A percentile compares a stretch with the other conserved stretches of the same genome.
These are phyloP conservation scores for Zymoseptoria ardabiliae DNA, from an alignment of 2,329 filamentous ascomycete genomes.

Conservation along the genomic window DNA sequence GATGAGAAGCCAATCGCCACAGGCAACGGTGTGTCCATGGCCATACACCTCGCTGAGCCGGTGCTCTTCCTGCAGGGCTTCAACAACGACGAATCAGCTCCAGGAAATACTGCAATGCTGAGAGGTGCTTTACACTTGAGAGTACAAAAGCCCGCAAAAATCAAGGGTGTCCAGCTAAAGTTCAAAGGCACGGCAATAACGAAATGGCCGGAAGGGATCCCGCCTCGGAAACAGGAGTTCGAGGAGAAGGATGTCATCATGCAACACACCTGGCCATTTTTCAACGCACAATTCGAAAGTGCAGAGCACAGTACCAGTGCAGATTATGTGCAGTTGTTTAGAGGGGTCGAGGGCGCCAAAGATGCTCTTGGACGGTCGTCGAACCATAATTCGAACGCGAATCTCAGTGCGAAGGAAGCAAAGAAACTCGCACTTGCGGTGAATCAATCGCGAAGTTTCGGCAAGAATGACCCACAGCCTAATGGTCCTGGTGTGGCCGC, in stretches of 20 bases:
- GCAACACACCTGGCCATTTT: conserved; percentile 85
- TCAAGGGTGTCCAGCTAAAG: conserved; percentile 83
- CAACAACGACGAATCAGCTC: conserved; percentile 58
- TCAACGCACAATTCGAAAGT: conserved; percentile 64
- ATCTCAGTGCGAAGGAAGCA: conserved; percentile 41
- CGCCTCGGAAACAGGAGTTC: conserved; percentile 74
- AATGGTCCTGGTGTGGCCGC: conserved; percentile 52
- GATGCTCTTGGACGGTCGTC: conserved; percentile 25
- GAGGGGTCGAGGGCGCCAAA: conserved; percentile 31
- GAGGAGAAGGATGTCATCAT: conserved; percentile 79
- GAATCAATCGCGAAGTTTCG: conserved; percentile 78
- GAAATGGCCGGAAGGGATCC: conserved; percentile 94
- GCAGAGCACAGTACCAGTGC: conserved; percentile 56
- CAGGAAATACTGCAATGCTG: conserved; percentile 69
- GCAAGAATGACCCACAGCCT: conserved; percentile 62
- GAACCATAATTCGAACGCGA: conserved; percentile 37
- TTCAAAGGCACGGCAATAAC: conserved; percentile 80
- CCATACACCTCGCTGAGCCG: conserved; percentile 70
- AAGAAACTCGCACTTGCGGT: conserved; percentile 71
- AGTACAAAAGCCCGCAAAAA: conserved; percentile 82
- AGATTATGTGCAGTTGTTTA: conserved; percentile 53
- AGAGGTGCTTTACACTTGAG: conserved; percentile 75
- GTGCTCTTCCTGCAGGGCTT: conserved; percentile 73
- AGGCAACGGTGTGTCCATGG: conserved; percentile 67
- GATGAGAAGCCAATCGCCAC: conserved; percentile 67